Evolutionary conservation across 2,329 filamentous ascomycete species (phyloP).

Genomic region (Chaetoscypha palmicola): DNA sequence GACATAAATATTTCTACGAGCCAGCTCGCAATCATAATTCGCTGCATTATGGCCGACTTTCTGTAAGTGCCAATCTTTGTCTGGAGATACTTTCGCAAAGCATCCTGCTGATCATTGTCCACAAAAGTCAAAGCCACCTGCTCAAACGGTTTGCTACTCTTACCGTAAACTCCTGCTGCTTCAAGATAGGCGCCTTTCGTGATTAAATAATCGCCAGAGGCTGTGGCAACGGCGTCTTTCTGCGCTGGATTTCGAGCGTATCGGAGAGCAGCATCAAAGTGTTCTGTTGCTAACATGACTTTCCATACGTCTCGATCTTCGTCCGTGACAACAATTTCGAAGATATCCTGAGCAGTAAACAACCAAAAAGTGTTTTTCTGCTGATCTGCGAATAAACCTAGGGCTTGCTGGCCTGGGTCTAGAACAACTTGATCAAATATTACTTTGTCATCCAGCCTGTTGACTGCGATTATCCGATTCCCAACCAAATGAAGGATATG

Average conservation of each 20-base stretch:
- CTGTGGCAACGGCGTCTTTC: slow-evolving; percentile 84
- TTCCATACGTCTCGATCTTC: slow-evolving; percentile 93
- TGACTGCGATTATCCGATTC: slow-evolving; percentile 74
- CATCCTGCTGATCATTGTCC: slow-evolving; percentile 83
- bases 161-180: slow-evolving; percentile 84
- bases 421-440: slow-evolving; percentile 86
- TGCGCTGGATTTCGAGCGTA: slow-evolving; percentile 76
- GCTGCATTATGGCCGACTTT: slow-evolving; percentile 81
- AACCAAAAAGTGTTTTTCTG: slow-evolving; percentile 98
- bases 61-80: slow-evolving; percentile 78
- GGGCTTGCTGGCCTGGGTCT: slow-evolving; percentile 66
- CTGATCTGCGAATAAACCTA: slow-evolving; percentile 82
- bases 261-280: slow-evolving; percentile 81
- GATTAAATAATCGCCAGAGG: slow-evolving; percentile 83
- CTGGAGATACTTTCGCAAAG: slow-evolving; percentile 79
- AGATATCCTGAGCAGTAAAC: slow-evolving; percentile 85
- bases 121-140: slow-evolving; percentile 90
- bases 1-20: slow-evolving; percentile 95
- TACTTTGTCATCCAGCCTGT: slow-evolving; percentile 75
- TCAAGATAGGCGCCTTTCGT: slow-evolving; percentile 76
- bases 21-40: slow-evolving; percentile 93
- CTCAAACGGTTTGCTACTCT: slow-evolving; percentile 94
- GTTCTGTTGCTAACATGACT: slow-evolving; percentile 77
- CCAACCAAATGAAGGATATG: slow-evolving; percentile 82
- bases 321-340: slow-evolving; percentile 83